Evolutionary conservation across 352 stramenopile species (phyloP).

Genomic region (Phytophthora tubulina): DNA sequence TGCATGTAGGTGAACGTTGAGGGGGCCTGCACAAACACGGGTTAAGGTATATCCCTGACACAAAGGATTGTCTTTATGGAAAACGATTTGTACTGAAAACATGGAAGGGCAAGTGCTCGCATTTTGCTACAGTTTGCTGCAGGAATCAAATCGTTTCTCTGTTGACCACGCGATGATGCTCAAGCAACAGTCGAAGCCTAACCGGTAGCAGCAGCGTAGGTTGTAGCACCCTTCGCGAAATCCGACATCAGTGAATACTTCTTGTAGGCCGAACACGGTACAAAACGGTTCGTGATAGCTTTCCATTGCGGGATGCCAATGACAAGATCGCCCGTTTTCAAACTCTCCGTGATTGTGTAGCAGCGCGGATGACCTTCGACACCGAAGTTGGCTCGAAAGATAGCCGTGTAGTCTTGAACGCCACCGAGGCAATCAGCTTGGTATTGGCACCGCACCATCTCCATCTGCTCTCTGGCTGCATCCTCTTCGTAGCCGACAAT

Average conservation of each 20-base stretch:
- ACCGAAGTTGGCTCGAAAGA: constrained; percentile 57
- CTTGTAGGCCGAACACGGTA: constrained; percentile 39
- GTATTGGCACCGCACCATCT: constrained; percentile 63
- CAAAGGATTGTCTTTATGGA: too few relatives aligned
- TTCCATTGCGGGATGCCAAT: constrained; percentile 65
- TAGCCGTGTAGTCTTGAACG: constrained; percentile 50
- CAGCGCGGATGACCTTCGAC: constrained; percentile 59
- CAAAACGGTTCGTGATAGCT: constrained; percentile 45
- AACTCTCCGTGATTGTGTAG: constrained; percentile 50
- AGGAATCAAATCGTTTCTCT: too few relatives aligned
- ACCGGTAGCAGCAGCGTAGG: too few relatives aligned
- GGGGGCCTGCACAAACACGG: too few relatives aligned
- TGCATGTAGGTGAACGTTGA: too few relatives aligned
- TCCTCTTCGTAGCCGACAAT: constrained; percentile 54
- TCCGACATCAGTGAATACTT: constrained; percentile 1
- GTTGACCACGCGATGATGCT: too few relatives aligned
- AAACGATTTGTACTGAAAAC: too few relatives aligned
- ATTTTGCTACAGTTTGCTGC: too few relatives aligned
- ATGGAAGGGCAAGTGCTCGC: too few relatives aligned
- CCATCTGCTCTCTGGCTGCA: constrained; percentile 57
- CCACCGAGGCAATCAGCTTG: constrained; percentile 60
- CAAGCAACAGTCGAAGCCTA: too few relatives aligned
- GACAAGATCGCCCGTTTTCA: constrained; percentile 45
- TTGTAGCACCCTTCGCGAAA: constrained; percentile 8
- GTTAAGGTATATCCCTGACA: too few relatives aligned